Evolutionary conservation across 352 stramenopile genomes (phyloP), one percentile per base, ranked within the genome.

Genomic region (Hyaloperonospora arabidopsidis): DNA sequence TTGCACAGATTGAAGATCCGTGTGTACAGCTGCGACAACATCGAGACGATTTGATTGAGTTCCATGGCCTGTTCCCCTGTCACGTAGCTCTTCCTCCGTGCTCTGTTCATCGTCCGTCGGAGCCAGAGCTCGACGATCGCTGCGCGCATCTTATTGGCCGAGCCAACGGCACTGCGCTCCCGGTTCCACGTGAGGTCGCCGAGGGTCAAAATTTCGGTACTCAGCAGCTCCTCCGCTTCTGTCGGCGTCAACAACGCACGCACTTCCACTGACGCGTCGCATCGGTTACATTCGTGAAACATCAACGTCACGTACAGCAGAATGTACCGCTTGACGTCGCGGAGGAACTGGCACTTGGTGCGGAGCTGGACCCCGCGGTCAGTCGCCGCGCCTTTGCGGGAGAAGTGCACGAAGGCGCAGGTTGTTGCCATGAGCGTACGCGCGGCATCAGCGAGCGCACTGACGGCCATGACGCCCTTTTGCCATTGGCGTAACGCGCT

Each of bases 111-210:
- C 2, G 61, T 70, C 3, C 70, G 67, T 28, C 74, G 65, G 34
- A 85, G 36, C 76, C 74, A 85, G 2, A 85, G 65, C 59, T 87
- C 76, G 18, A 87, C 63, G 39, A 84, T 65, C 10, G 65, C 67
- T 1, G 67, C 70, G 15, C 74, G 67, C 46, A 79, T 56, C 45
- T 71, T 76, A 55, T 87, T 87, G 5, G 59, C 45, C 28, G 72
- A 79, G 0, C 70, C 70, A 15, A 79, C 69, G 18, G 73, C 64
- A 45, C 71, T 83, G 49, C 64, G 54, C 48, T 68, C 59, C 29
- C 62, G 54, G 46, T 72, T 79, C 65, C 70, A 79, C 25, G 70
- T 79, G 44, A 67, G 56, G 12, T 76, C 59, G 14, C 70, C 70
- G 11, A 76, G 56, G 6, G 57, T 67, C 22, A 73, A 49, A 11